Percentiles rank a stretch among this genome's conserved stretches.
Conservation (phyloP, 2,329 filamentous ascomycete genomes). For the Ophiognomonia clavigignenti-juglandacearum region DNA sequence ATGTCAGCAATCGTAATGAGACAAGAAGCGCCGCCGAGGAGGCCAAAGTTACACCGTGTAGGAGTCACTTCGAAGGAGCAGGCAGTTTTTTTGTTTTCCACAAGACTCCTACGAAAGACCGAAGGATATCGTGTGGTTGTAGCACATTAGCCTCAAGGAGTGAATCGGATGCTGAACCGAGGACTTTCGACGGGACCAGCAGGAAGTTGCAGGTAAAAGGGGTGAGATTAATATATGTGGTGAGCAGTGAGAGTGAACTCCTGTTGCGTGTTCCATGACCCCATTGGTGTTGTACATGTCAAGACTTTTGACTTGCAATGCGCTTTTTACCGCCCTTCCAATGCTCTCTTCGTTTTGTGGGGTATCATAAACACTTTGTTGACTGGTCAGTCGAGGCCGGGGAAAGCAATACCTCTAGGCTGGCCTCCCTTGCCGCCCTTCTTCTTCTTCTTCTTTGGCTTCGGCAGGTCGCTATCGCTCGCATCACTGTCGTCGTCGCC, state of each 20-base stretch:
- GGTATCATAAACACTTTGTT: conserved; percentile 14
- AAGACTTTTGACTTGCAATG: neutral
- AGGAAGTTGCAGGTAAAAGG: too few species aligned
- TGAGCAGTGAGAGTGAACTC: conserved; percentile 11
- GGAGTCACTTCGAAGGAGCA: too few species aligned
- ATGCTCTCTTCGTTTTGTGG: conserved; percentile 14
- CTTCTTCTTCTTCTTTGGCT: conserved; percentile 35
- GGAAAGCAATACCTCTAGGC: conserved; percentile 15
- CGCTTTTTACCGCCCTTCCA: conserved; percentile 22
- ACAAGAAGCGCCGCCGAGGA: too few species aligned
- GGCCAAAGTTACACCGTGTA: too few species aligned
- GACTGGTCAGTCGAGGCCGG: conserved; percentile 13
- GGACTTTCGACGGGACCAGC: too few species aligned
- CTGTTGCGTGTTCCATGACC: conserved; percentile 9
- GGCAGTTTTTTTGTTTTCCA: too few species aligned
- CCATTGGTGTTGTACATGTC: conserved; percentile 4
- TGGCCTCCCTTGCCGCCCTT: conserved; percentile 35
- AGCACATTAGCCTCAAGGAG: too few species aligned
- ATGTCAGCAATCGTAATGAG: too few species aligned
- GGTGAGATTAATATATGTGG: conserved; percentile 11
- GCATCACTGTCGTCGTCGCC: conserved; percentile 39
- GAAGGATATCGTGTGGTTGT: too few species aligned
- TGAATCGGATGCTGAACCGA: too few species aligned
- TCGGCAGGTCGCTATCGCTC: conserved; percentile 37
- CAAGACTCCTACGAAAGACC: too few species aligned